These are phyloP conservation scores for Aspergillus terreus DNA, from an alignment of 2,329 filamentous ascomycete species.

Conservation along the genomic window DNA sequence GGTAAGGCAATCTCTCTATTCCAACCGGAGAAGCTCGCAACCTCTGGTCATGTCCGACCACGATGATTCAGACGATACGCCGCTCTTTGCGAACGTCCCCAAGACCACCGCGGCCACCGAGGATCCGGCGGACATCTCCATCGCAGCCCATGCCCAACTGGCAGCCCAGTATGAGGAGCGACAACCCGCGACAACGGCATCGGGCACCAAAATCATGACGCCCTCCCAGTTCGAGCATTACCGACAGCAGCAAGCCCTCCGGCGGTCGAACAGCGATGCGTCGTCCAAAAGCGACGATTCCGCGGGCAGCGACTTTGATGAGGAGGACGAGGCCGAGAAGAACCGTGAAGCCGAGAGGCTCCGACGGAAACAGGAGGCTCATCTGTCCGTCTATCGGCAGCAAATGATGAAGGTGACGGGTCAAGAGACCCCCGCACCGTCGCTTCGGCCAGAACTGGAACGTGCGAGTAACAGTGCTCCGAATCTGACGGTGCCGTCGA, in stretches of 20 bases:
- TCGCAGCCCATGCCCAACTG: conserved; percentile 42
- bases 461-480: conserved; percentile 60
- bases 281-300: conserved; percentile 49
- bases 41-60: conserved; percentile 14
- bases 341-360: conserved; percentile 70
- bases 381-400: conserved; percentile 84
- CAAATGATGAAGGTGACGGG: conserved; percentile 97
- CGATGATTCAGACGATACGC: conserved; percentile 20
- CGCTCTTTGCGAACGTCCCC: conserved; percentile 23
- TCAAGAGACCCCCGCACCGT: conserved; percentile 54
- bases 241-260: conserved; percentile 65
- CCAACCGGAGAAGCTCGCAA: conserved; percentile 23
- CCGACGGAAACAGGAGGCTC: conserved; percentile 81
- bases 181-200: conserved; percentile 31
- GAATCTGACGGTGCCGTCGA: conserved; percentile 48
- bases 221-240: conserved; percentile 82
- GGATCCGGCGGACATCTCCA: conserved; percentile 24
- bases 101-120: conserved; percentile 4
- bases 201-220: conserved; percentile 78
- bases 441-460: conserved; percentile 54
- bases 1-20: conserved; percentile 31
- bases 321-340: conserved; percentile 76
- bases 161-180: conserved; percentile 44
- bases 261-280: conserved; percentile 52
- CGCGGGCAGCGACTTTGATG: conserved; percentile 64